A percentile compares a stretch with the other conserved stretches of the same genome.
phyloP scores from a whole-genome alignment of 2,329 filamentous ascomycete species.

The Berkeleyomyces basicola region DNA sequence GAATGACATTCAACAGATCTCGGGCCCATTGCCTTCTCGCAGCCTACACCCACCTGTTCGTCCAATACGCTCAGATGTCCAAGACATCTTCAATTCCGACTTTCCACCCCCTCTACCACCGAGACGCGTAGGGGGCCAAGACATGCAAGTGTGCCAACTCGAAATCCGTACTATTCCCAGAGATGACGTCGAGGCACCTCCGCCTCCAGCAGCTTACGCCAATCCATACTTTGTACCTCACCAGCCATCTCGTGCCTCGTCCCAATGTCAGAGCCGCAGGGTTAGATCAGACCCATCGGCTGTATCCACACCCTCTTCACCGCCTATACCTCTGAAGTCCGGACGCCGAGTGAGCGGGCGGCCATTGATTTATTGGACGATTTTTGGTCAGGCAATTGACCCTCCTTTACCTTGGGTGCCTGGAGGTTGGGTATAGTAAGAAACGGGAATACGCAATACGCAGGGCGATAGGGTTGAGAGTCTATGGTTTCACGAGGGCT shows the following conservation, averaged over 20 bases:
- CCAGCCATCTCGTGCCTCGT: not conserved
- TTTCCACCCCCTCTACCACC: not conserved
- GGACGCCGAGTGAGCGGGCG: not conserved
- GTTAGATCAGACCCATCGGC: not conserved
- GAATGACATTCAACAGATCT: not conserved
- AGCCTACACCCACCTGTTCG: not conserved
- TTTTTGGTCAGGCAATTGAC: slow-evolving; percentile 8
- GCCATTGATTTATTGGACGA: slow-evolving; percentile 8
- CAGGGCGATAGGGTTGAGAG: not conserved
- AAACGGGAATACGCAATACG: not conserved
- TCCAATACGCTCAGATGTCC: not conserved
- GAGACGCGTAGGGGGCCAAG: not conserved
- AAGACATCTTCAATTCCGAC: not conserved
- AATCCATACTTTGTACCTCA: not conserved
- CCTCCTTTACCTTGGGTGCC: slow-evolving; percentile 6
- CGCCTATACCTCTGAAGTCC: slow-evolving; percentile 7
- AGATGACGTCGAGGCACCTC: not conserved
- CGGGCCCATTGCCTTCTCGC: not conserved
- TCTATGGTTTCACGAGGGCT: no score
- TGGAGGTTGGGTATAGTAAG: slow-evolving; percentile 10
- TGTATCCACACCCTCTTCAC: not conserved
- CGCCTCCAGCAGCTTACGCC: slow-evolving; percentile 4
- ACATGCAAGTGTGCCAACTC: not conserved
- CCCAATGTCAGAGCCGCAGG: not conserved
- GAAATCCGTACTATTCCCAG: not conserved